phyloP scores from a whole-genome alignment of 139 green algal genomes.

The Limnomonas spitsbergensis region DNA sequence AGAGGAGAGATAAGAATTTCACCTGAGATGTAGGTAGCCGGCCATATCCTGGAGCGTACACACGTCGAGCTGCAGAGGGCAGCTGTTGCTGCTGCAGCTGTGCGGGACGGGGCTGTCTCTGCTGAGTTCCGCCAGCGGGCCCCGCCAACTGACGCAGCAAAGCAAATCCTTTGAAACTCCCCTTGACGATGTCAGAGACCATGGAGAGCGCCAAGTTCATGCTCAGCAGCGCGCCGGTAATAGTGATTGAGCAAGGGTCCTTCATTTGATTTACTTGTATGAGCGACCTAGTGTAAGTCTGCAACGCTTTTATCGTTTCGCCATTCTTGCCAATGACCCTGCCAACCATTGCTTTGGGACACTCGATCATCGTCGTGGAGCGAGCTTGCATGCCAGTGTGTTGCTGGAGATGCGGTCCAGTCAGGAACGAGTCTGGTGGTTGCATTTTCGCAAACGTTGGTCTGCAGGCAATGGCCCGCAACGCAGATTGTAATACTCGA shows the following conservation, averaged over 20 bases:
- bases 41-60: constrained; percentile 57
- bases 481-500: too few species aligned
- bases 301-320: constrained; percentile 83
- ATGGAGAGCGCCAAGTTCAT: constrained; percentile 45
- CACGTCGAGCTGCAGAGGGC: background rate
- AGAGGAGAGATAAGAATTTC: too few species aligned
- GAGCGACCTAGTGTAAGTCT: constrained; percentile 76
- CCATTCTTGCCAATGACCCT: constrained; percentile 89
- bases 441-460: too few species aligned
- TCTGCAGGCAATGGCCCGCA: too few species aligned
- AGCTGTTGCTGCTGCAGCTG: too few species aligned
- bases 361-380: constrained; percentile 36
- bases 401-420: too few species aligned
- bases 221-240: constrained; percentile 47
- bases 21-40: constrained; percentile 62
- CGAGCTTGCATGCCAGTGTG: too few species aligned
- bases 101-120: too few species aligned
- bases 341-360: constrained; percentile 85
- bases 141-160: constrained; percentile 54
- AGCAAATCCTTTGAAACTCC: constrained; percentile 67
- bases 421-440: too few species aligned
- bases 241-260: constrained; percentile 36
- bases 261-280: constrained; percentile 47
- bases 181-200: constrained; percentile 59
- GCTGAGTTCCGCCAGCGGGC: too few species aligned